Base-by-base conservation (phyloP, 805 yeast species). In the Kluyveromyces starmeri region DNA sequence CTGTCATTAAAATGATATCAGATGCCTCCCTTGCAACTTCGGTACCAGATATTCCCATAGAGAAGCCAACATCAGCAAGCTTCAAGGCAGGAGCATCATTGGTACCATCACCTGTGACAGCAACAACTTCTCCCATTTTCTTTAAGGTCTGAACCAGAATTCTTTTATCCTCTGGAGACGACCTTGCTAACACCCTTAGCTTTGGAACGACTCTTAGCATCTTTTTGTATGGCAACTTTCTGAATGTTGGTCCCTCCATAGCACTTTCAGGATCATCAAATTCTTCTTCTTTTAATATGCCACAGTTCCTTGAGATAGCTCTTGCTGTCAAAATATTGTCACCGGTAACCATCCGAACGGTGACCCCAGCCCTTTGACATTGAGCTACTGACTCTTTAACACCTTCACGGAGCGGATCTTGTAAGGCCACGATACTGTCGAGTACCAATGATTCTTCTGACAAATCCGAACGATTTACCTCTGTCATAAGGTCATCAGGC, bases 31-130 rank as follows among this genome's bases (percentile, higher is more conserved):
- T 75, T 7, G 99, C 98, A 42, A 92, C 97, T 61, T 92, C 99
- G 2, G 98, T 92, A 45, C 99, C 99, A 7, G 95, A 72, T 41
- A 88, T 84, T 45, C 99, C 99, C 99, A 92, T 92, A 2, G 97
- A 83, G 54, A 92, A 89, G 2, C 99, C 99, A 39, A 92, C 95
- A 62, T 92, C 97, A 0, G 98, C 99, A 39, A 88, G 68, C 53
- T 89, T 85, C 52, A 92, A 70, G 3, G 98, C 97, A 11, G 96
- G 96, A 0, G 97, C 98, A 68, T 92, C 99, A 58, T 92, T 92
- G 7, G 97, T 89, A 61, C 99, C 99, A 58, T 92, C 99, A 54
- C 98, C 99, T 24, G 99, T 92, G 22, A 89, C 97, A 1, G 98
- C 98, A 32, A 92, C 98, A 22, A 89, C 94, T 52, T 92, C 96